A percentile compares a stretch with the other conserved stretches of the same genome.
Conservation (phyloP, 345 rosid genomes). For the Boechera retrofracta region DNA sequence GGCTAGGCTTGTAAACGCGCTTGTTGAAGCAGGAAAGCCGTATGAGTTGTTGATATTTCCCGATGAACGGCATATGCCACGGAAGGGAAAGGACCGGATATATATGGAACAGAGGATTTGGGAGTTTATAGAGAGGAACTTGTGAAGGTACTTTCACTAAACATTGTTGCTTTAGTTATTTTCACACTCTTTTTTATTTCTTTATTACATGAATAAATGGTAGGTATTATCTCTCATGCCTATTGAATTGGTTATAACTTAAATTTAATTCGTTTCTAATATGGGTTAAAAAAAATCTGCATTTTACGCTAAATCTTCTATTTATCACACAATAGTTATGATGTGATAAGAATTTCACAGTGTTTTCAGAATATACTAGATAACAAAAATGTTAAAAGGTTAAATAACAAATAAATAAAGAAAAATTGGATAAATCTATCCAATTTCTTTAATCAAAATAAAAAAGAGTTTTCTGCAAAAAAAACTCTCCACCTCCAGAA, state of each 20-base stretch:
- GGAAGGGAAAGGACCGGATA: slow-evolving; percentile 60
- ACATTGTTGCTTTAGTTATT: background rate
- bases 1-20: slow-evolving; percentile 84
- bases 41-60: slow-evolving; percentile 88
- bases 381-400: too few relatives aligned
- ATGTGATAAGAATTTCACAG: background rate
- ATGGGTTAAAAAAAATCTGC: background rate
- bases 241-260: slow-evolving; percentile 2
- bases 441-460: too few relatives aligned
- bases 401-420: too few relatives aligned
- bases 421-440: too few relatives aligned
- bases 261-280: background rate
- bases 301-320: too few relatives aligned
- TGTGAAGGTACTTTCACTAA: slow-evolving; percentile 45
- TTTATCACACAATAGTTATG: background rate
- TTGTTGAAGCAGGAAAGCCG: slow-evolving; percentile 67
- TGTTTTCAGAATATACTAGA: too few relatives aligned
- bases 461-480: too few relatives aligned
- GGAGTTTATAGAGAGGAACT: slow-evolving; percentile 78
- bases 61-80: slow-evolving; percentile 89
- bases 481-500: too few relatives aligned
- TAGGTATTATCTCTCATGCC: background rate
- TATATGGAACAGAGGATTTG: slow-evolving; percentile 97
- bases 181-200: background rate
- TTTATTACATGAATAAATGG: background rate